Percentiles rank a stretch among this genome's conserved stretches.
Evolutionary conservation across 2,329 filamentous ascomycete species (phyloP).

Genomic region (Coniochaeta pulveracea): DNA sequence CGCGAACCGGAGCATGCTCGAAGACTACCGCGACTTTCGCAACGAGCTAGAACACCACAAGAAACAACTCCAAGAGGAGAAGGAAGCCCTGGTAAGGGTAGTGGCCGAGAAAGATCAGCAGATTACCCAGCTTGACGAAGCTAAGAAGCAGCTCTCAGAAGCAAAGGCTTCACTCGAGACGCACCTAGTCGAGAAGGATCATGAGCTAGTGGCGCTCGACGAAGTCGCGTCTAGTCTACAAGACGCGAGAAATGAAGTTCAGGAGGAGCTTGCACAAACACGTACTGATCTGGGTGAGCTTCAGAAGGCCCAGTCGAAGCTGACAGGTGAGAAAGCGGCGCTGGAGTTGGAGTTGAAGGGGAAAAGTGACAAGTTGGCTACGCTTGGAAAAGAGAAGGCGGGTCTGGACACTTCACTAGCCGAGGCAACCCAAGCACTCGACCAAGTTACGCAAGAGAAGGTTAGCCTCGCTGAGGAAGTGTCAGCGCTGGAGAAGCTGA

Average conservation of each 20-base stretch:
- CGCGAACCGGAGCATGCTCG: slow-evolving; percentile 19
- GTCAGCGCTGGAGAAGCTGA: not conserved
- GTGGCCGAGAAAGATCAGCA: slow-evolving; percentile 15
- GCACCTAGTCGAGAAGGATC: slow-evolving; percentile 1
- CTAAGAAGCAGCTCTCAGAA: slow-evolving; percentile 8
- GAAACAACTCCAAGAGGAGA: slow-evolving; percentile 14
- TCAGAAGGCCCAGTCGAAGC: not conserved
- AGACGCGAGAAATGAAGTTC: slow-evolving; percentile 14
- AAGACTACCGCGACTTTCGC: slow-evolving; percentile 21
- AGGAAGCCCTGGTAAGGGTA: slow-evolving; percentile 13
- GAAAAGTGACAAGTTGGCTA: slow-evolving; percentile 5
- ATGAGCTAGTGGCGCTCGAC: not conserved
- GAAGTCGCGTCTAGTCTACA: slow-evolving; percentile 13
- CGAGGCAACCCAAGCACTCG: slow-evolving; percentile 4
- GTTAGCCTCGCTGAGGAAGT: not conserved
- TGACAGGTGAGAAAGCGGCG: not conserved
- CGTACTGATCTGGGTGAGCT: not conserved
- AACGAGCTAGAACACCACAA: slow-evolving; percentile 18
- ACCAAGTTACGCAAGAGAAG: not conserved
- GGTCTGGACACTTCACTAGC: not conserved
- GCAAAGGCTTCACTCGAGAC: not conserved
- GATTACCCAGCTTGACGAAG: slow-evolving; percentile 13
- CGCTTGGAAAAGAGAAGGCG: not conserved
- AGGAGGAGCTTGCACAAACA: not conserved
- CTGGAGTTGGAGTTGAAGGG: slow-evolving; percentile 9